Percentiles rank a stretch among this genome's conserved stretches.
These are phyloP conservation scores for Mortierella sp. DNA, from an alignment of 371 early-diverging fungal genomes.

Conservation along the genomic window DNA sequence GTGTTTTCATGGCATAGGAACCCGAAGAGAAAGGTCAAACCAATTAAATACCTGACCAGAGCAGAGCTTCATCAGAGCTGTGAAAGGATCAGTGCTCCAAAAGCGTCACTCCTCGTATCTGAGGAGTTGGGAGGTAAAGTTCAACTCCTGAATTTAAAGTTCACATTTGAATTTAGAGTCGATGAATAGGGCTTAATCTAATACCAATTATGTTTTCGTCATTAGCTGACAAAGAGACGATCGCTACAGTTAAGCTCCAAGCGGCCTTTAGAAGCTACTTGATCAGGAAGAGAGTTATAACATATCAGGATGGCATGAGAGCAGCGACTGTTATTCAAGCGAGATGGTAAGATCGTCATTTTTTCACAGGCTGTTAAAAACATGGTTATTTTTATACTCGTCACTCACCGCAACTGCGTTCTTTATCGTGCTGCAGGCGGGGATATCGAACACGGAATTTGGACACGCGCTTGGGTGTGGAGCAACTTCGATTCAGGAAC, in stretches of 20 bases:
- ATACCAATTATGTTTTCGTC: neutral
- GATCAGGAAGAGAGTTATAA: slow-evolving; percentile 28
- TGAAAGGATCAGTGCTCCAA: slow-evolving; percentile 44
- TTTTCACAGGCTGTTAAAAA: neutral
- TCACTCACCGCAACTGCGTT: neutral
- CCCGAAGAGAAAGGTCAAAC: slow-evolving; percentile 29
- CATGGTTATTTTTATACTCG: neutral
- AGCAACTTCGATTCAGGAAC: slow-evolving; percentile 50
- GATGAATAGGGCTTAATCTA: neutral
- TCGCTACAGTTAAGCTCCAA: slow-evolving; percentile 45
- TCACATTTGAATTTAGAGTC: neutral
- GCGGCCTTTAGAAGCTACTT: slow-evolving; percentile 42
- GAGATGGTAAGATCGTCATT: slow-evolving; percentile 19
- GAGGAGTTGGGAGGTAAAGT: slow-evolving; percentile 42
- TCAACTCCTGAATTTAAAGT: slow-evolving; percentile 1
- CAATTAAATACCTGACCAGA: slow-evolving; percentile 42
- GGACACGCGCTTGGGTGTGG: slow-evolving; percentile 48
- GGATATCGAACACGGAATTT: slow-evolving; percentile 46
- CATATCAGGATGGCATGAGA: slow-evolving; percentile 36
- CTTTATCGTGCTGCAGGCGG: slow-evolving; percentile 21
- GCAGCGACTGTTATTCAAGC: slow-evolving; percentile 51
- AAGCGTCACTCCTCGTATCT: slow-evolving; percentile 40
- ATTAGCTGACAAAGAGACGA: slow-evolving; percentile 43
- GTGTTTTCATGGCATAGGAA: slow-evolving; percentile 54
- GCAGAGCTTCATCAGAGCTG: slow-evolving; percentile 46